Percentiles rank a stretch among this genome's conserved stretches.
Evolutionary conservation across 768 basidiomycete genomes (phyloP).

Genomic region (Cubamyces lactineus): DNA sequence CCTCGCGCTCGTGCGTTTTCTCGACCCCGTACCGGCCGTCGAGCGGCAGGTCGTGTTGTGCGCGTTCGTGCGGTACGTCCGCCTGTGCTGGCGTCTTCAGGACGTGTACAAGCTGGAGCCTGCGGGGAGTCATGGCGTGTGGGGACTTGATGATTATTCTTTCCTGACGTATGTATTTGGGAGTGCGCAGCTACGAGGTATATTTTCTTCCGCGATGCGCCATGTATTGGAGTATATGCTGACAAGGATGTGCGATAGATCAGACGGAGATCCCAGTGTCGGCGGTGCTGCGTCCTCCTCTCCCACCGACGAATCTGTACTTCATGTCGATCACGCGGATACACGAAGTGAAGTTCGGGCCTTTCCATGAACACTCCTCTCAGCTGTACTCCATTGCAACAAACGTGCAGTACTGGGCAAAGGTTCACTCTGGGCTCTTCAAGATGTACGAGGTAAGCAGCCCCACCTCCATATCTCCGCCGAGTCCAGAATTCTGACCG

Average conservation of each 20-base stretch:
- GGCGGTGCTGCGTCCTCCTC: slow-evolving; percentile 58
- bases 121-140: slow-evolving; percentile 97
- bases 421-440: slow-evolving; percentile 86
- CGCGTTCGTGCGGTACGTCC: slow-evolving; percentile 79
- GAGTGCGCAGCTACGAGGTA: slow-evolving; percentile 85
- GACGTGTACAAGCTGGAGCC: slow-evolving; percentile 91
- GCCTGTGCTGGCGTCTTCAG: slow-evolving; percentile 84
- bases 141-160: slow-evolving; percentile 93
- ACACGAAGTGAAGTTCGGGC: slow-evolving; percentile 79
- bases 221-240: not conserved
- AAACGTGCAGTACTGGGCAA: slow-evolving; percentile 88
- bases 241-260: slow-evolving; percentile 43
- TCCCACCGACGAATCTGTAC: slow-evolving; percentile 76
- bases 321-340: slow-evolving; percentile 80
- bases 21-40: slow-evolving; percentile 58
- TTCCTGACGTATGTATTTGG: slow-evolving; percentile 93
- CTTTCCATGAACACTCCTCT: slow-evolving; percentile 92
- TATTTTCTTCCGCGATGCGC: not conserved
- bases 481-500: not conserved
- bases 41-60: slow-evolving; percentile 61
- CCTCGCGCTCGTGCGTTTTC: slow-evolving; percentile 69
- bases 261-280: slow-evolving; percentile 67
- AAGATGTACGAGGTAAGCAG: slow-evolving; percentile 90
- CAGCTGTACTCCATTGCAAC: slow-evolving; percentile 85
- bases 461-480: not conserved